These are phyloP conservation scores for Gleditsia sinensis DNA, from an alignment of 306 rosid genomes.

Conservation along the genomic window DNA sequence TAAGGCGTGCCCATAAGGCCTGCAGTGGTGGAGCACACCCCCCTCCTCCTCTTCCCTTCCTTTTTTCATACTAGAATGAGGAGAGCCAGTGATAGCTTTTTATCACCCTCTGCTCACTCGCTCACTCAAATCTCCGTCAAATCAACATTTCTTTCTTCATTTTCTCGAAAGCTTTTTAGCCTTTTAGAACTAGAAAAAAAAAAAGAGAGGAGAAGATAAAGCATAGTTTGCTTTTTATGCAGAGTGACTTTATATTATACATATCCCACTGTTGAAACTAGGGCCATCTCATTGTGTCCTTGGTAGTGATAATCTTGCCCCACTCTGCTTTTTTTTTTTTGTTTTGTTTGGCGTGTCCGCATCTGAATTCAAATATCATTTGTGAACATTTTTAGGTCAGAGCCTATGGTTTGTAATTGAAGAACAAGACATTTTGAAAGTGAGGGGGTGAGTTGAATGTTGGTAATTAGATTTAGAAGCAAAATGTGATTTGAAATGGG, in stretches of 20 bases:
- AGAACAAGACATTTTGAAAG: background rate
- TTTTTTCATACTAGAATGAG: background rate
- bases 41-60: background rate
- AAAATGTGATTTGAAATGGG: too few species aligned
- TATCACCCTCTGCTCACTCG: background rate
- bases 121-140: slow-evolving; percentile 31
- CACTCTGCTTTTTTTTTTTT: background rate
- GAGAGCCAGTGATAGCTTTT: background rate
- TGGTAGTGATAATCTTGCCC: slow-evolving; percentile 20
- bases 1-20: slow-evolving; percentile 32
- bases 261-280: slow-evolving; percentile 39
- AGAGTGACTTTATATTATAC: slow-evolving; percentile 40
- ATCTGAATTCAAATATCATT: background rate
- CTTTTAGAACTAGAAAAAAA: slow-evolving; percentile 17
- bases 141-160: background rate
- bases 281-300: slow-evolving; percentile 32
- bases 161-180: slow-evolving; percentile 26
- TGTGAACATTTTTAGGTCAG: background rate
- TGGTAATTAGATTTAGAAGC: too few species aligned
- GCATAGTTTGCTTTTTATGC: slow-evolving; percentile 40
- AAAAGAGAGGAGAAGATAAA: slow-evolving; percentile 29
- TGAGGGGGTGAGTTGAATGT: too few species aligned
- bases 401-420: background rate
- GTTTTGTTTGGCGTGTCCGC: slow-evolving; percentile 1
- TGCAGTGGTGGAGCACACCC: slow-evolving; percentile 48